phyloP scores from a whole-genome alignment of 2,329 filamentous ascomycete genomes.

The Cercospora sojina region DNA sequence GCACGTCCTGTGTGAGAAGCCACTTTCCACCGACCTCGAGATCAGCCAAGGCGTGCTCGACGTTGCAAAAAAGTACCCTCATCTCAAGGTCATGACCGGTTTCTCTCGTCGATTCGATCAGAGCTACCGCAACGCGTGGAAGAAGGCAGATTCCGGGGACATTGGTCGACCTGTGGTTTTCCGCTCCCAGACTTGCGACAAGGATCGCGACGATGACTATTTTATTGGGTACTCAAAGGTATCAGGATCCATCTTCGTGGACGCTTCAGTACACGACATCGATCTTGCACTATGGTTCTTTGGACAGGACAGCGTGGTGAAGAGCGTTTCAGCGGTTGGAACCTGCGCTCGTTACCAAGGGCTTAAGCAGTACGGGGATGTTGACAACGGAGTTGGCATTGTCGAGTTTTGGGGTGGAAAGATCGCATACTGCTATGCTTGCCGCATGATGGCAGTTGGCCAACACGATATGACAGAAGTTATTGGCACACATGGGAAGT shows the following conservation, averaged over 20 bases:
- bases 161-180: neutral
- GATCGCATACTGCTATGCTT: neutral
- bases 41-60: neutral
- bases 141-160: neutral
- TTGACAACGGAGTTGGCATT: neutral
- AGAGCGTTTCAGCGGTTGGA: neutral
- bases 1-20: neutral
- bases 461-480: neutral
- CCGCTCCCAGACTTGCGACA: neutral
- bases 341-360: neutral
- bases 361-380: neutral
- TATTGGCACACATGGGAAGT: neutral
- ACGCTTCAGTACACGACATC: neutral
- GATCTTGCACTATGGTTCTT: neutral
- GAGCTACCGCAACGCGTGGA: neutral
- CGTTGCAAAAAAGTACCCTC: neutral
- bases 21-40: neutral
- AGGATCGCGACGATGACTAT: neutral
- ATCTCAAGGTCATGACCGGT: neutral
- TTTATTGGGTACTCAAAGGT: neutral
- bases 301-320: neutral
- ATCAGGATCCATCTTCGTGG: neutral
- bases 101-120: neutral
- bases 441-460: neutral
- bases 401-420: neutral